Base-by-base conservation (phyloP, 805 yeast species). In the Lachancea sp. region DNA sequence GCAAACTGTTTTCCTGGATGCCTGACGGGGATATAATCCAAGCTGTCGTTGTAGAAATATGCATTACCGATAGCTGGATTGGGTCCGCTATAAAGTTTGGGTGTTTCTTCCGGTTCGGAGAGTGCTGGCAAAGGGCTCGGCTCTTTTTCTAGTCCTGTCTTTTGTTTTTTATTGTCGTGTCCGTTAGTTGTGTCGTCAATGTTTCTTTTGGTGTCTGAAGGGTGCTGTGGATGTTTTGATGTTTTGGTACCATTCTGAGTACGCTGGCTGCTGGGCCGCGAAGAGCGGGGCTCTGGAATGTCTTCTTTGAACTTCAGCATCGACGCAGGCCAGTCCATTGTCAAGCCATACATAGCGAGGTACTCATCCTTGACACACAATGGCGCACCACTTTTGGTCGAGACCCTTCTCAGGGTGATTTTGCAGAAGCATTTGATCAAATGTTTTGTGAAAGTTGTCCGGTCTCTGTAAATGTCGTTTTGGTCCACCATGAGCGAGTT, bases 311-410 rank as follows among this genome's bases (percentile, higher is more conserved):
- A 65, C 38, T 57, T 54, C 30, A 58, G 16, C 49, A 63, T 52
- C 1, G 59, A 60, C 6, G 39, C 39, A 5, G 69, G 68, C 69
- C 69, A 65, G 10, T 57, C 65, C 57, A 57, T 51, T 1, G 58
- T 53, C 15, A 65, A 46, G 5, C 65, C 63, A 46, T 65, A 65
- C 57, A 62, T 62, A 27, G 58, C 55, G 33, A 65, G 38, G 62
- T 78, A 87, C 52, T 82, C 81, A 20, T 78, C 79, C 59, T 82
- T 85, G 13, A 93, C 93, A 17, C 91, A 80, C 98, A 98, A 93
- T 2, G 98, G 98, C 2, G 97, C 91, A 2, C 98, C 97, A 36
- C 82, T 72, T 72, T 85, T 86, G 44, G 82, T 75, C 1, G 90
- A 85, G 45, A 95, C 78, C 7, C 84, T 73, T 60, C 87, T 74